A percentile compares a stretch with the other conserved stretches of the same genome.
Conservation (phyloP, 345 rosid species). For the Leavenworthia alabamica region DNA sequence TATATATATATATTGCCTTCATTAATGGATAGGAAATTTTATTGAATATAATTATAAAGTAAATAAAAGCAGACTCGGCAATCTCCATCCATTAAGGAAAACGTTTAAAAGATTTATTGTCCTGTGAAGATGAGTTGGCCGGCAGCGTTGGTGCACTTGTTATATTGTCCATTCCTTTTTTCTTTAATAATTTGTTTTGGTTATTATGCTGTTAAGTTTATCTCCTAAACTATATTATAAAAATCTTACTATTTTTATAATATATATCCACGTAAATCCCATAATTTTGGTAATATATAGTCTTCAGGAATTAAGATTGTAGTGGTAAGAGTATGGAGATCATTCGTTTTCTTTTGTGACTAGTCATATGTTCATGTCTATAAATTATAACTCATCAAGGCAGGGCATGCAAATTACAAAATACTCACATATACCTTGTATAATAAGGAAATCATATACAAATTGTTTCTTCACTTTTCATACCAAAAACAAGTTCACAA, state of each 20-base stretch:
- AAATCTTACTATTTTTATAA: background rate
- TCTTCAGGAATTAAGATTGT: background rate
- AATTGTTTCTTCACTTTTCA: background rate
- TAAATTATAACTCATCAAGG: background rate
- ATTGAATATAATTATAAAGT: background rate
- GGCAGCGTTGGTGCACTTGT: slow-evolving; percentile 23
- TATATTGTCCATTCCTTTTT: background rate
- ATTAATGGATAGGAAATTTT: background rate
- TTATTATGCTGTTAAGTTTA: background rate
- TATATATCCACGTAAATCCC: background rate
- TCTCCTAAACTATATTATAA: background rate
- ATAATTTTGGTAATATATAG: background rate
- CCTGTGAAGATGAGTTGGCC: slow-evolving; percentile 26
- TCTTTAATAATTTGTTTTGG: background rate
- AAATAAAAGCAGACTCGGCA: slow-evolving; percentile 7
- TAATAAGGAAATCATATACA: no score
- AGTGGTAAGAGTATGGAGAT: background rate
- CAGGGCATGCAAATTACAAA: background rate
- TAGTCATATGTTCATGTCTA: background rate
- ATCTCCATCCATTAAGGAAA: slow-evolving; percentile 18
- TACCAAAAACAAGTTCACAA: background rate
- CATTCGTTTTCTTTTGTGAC: background rate
- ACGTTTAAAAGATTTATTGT: slow-evolving; percentile 16
- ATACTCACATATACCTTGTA: background rate
- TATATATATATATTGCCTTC: background rate